Conservation (phyloP, 2,329 filamentous ascomycete genomes). For the Talaromyces sp. region DNA sequence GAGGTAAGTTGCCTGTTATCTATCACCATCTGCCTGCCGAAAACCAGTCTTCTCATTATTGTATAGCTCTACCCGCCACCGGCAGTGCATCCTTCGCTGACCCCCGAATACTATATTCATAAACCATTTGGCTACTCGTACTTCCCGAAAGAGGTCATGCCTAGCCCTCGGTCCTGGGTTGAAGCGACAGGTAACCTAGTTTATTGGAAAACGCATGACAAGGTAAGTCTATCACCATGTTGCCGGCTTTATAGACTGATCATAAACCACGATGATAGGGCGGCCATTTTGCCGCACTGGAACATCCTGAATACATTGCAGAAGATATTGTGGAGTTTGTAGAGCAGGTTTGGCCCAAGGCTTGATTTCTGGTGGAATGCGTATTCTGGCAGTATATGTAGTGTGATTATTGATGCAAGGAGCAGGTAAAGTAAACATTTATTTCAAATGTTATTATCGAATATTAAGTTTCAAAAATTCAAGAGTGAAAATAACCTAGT, state of each 20-base stretch:
- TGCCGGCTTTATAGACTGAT: not conserved
- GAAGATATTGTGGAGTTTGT: conserved; percentile 37
- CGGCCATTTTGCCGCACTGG: conserved; percentile 50
- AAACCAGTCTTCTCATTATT: not conserved
- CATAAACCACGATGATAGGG: conserved; percentile 30
- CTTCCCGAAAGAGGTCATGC: conserved; percentile 41
- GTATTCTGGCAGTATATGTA: not conserved
- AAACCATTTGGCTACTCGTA: conserved; percentile 45
- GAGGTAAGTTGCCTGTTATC: conserved; percentile 16
- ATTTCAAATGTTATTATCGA: not conserved
- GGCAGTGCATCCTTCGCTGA: conserved; percentile 13
- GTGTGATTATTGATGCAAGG: not conserved
- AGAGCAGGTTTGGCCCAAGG: conserved; percentile 22
- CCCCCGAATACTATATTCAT: conserved; percentile 27
- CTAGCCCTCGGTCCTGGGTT: conserved; percentile 34
- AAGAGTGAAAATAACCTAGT: not conserved
- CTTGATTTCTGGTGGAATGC: not conserved
- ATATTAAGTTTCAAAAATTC: not conserved
- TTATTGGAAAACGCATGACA: conserved; percentile 30
- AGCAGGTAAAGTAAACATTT: not conserved
- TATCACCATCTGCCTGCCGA: not conserved
- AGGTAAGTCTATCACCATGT: conserved; percentile 16
- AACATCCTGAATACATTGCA: conserved; percentile 40
- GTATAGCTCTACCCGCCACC: conserved; percentile 14
- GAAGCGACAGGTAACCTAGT: conserved; percentile 34